phyloP scores from a whole-genome alignment of 179 eudicot genomes.

The Spergularia azorica region DNA sequence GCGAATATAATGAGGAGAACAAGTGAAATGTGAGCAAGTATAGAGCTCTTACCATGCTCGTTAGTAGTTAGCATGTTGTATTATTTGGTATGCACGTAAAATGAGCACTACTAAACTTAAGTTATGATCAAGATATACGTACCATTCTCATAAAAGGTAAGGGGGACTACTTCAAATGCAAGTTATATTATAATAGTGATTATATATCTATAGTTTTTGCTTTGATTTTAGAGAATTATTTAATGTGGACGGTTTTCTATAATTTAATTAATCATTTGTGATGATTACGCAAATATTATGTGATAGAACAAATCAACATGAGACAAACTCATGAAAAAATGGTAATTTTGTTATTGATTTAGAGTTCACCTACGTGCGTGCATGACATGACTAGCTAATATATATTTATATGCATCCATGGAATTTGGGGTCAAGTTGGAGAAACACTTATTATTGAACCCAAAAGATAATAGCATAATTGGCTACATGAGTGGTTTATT shows the following conservation, averaged over 20 bases:
- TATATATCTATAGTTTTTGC: slow-evolving; percentile 31
- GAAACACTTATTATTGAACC: no score
- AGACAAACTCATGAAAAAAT: slow-evolving; percentile 30
- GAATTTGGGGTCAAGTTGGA: no score
- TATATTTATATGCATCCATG: no score
- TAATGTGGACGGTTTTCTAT: slow-evolving; percentile 19
- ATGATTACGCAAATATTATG: slow-evolving; percentile 1
- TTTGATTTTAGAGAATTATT: slow-evolving; percentile 11
- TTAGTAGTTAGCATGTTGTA: slow-evolving; percentile 14
- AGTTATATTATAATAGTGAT: slow-evolving; percentile 17
- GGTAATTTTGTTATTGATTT: not conserved
- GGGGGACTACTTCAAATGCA: slow-evolving; percentile 28
- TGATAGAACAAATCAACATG: not conserved
- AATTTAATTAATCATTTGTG: slow-evolving; percentile 6
- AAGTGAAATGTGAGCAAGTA: not conserved
- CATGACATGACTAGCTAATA: no score
- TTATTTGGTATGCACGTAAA: slow-evolving; percentile 13
- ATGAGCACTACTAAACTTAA: slow-evolving; percentile 7
- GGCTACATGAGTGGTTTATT: no score
- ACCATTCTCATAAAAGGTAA: slow-evolving; percentile 20
- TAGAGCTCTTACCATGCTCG: slow-evolving; percentile 11
- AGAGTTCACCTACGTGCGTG: not conserved
- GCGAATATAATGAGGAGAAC: slow-evolving; percentile 6
- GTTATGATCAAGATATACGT: slow-evolving; percentile 7
- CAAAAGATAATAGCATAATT: no score